Conservation (phyloP, 2,329 filamentous ascomycete genomes). For the Scorias spongiosa region DNA sequence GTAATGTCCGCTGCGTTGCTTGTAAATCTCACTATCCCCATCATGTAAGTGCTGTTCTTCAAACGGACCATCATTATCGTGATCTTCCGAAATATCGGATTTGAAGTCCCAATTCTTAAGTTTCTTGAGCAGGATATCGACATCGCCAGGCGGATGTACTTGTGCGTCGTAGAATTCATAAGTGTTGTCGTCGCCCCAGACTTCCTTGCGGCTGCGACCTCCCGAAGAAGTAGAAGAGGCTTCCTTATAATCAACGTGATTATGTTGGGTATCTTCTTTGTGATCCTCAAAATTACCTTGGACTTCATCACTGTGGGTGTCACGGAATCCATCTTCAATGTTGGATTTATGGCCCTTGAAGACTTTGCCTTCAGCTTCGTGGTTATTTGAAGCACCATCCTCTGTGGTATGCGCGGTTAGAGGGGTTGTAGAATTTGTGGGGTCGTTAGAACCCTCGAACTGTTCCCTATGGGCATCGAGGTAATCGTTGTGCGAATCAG, state of each 20-base stretch:
- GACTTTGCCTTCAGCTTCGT: neutral
- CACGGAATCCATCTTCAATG: neutral
- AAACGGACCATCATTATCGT: neutral
- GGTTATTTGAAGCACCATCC: neutral
- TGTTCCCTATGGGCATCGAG: neutral
- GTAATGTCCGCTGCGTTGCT: neutral
- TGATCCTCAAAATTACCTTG: neutral
- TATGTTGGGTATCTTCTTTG: neutral
- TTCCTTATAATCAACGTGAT: neutral
- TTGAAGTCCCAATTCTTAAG: neutral
- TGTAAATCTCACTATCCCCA: neutral
- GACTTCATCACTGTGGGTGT: neutral
- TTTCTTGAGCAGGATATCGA: neutral
- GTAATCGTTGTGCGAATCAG: neutral
- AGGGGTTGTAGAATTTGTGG: neutral
- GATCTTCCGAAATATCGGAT: neutral
- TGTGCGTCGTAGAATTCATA: neutral
- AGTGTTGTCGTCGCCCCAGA: neutral
- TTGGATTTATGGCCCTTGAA: neutral
- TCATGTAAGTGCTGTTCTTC: neutral
- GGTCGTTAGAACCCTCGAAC: neutral
- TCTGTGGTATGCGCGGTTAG: neutral
- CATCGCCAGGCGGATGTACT: neutral
- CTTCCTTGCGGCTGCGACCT: neutral
- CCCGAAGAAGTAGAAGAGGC: neutral